Evolutionary conservation across 73 alveolate species (phyloP), one percentile per base, ranked within the genome.

Genomic region (Symbiodinium pilosum): DNA sequence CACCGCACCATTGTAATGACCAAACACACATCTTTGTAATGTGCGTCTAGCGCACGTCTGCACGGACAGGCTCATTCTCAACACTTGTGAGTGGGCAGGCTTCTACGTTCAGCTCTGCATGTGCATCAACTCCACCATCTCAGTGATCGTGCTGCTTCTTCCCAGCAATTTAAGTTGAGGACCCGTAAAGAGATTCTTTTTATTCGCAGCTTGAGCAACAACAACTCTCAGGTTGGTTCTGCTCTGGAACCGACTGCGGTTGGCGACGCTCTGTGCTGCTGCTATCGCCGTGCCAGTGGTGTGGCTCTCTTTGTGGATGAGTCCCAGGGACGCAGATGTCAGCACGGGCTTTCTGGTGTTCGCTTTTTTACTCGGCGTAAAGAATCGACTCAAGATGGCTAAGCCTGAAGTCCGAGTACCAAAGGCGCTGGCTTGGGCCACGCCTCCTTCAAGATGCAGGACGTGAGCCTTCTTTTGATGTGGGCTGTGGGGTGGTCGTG

Each of bases 361-460:
- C 21, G 6, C 59, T 6, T 47, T 47, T 47, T n/a, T n/a, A n/a
- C n/a, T n/a, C n/a, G n/a, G n/a, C n/a, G n/a, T n/a, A n/a, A n/a
- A n/a, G n/a, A n/a, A n/a, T n/a, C n/a, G n/a, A n/a, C n/a, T n/a
- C n/a, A n/a, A n/a, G n/a, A n/a, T n/a, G n/a, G n/a, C n/a, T n/a
- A n/a, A n/a, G n/a, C n/a, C n/a, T n/a, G n/a, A n/a, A n/a, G 32
- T 9, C 34, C 2, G 2, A 18, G 4, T 16, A 6, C 12, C 26
- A n/a, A 54, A 64, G 81, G 81, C 6, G 96, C 96, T 43, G 96
- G 96, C 87, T 32, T 91, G 96, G 96, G 96, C 77, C 96, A 91
- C 26, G 96, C 96, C 75, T 40, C 77, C 52, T 91, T 91, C 75
- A 44, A 51, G 44, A 43, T 91, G 88, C 96, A 91, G 96, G 96